Percentiles rank a stretch among this genome's conserved stretches.
Evolutionary conservation across 2,329 filamentous ascomycete species (phyloP).

Genomic region (Ceratocystis huliohia): DNA sequence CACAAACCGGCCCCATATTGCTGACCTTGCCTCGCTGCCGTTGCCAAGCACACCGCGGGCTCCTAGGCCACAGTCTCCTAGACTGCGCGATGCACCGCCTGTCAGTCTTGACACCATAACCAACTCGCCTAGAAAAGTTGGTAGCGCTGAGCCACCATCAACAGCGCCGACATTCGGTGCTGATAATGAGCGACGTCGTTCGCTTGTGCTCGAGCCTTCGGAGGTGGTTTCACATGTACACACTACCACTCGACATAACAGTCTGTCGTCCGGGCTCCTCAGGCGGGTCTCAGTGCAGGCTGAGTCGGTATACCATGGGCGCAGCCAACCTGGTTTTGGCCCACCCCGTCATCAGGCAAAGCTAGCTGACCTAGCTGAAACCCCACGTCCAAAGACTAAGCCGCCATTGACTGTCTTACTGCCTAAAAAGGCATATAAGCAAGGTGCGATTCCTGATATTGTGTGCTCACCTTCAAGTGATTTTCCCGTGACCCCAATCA

Average conservation of each 20-base stretch:
- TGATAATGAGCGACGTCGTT: conserved; percentile 4
- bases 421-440: neutral
- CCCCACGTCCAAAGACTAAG: conserved; percentile 1
- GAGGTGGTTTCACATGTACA: neutral
- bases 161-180: neutral
- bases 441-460: neutral
- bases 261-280: neutral
- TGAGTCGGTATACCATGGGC: neutral
- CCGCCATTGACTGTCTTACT: conserved; percentile 13
- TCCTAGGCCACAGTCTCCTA: conserved; percentile 3
- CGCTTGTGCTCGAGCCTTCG: conserved; percentile 16
- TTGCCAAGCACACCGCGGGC: neutral
- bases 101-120: conserved; percentile 15
- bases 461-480: conserved; percentile 13
- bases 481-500: neutral
- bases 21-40: conserved; percentile 15
- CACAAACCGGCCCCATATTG: conserved; percentile 10
- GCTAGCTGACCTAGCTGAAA: neutral
- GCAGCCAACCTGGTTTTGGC: neutral
- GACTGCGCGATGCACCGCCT: conserved; percentile 22
- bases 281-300: neutral
- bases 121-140: conserved; percentile 11
- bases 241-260: neutral
- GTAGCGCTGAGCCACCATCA: neutral
- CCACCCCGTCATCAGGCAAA: neutral